Conservation (phyloP, 371 early-diverging fungal genomes). For the Saksenaea vasiformis region DNA sequence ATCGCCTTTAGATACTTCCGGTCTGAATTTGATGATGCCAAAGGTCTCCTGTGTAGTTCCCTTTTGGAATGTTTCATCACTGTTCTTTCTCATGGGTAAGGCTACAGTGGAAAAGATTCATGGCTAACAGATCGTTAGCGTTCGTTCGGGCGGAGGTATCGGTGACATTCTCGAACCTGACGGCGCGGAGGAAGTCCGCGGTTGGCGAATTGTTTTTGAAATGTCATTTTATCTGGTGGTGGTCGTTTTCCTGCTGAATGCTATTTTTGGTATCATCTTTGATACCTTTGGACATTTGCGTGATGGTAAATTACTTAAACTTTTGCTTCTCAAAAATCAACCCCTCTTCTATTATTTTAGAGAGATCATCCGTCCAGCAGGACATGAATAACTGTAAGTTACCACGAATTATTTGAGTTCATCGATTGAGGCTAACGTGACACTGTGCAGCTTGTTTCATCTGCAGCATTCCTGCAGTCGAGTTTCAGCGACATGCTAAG, state of each 20-base stretch:
- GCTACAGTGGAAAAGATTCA: background rate
- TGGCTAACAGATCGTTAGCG: slow-evolving; percentile 18
- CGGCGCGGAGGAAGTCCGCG: slow-evolving; percentile 31
- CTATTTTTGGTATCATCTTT: slow-evolving; percentile 65
- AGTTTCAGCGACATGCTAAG: slow-evolving; percentile 54
- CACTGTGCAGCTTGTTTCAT: slow-evolving; percentile 48
- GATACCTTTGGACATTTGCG: slow-evolving; percentile 64
- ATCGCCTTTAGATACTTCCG: slow-evolving; percentile 56
- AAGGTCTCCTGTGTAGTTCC: slow-evolving; percentile 52
- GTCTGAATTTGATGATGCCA: slow-evolving; percentile 45
- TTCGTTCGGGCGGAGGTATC: slow-evolving; percentile 58
- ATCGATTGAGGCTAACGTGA: background rate
- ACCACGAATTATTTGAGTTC: background rate
- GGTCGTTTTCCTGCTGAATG: slow-evolving; percentile 58
- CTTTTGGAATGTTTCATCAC: slow-evolving; percentile 54
- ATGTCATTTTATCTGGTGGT: slow-evolving; percentile 60
- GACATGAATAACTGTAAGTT: slow-evolving; percentile 51
- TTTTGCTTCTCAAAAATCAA: background rate
- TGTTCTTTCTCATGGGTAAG: slow-evolving; percentile 53
- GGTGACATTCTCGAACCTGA: slow-evolving; percentile 55
- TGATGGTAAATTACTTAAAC: slow-evolving; percentile 36
- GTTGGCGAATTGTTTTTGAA: slow-evolving; percentile 55
- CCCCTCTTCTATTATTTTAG: slow-evolving; percentile 11
- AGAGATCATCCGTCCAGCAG: slow-evolving; percentile 50
- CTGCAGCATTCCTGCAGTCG: slow-evolving; percentile 55